A percentile compares a stretch with the other conserved stretches of the same genome.
Conservation (phyloP, 331 rosid genomes). For the Malus hybrid region DNA sequence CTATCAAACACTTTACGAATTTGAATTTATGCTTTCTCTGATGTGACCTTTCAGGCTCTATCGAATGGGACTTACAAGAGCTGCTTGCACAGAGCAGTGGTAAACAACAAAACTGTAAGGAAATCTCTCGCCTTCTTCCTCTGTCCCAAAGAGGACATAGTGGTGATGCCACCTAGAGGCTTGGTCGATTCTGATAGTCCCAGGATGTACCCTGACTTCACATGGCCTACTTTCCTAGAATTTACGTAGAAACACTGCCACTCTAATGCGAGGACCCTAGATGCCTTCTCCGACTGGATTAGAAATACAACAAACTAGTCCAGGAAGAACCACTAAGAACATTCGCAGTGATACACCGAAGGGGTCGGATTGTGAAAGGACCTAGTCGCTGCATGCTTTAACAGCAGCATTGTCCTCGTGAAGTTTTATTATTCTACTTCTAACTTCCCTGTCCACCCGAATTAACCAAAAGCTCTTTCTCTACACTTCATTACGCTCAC, state of each 20-base stretch:
- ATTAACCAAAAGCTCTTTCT: too few species aligned
- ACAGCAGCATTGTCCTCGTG: too few species aligned
- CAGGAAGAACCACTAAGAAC: conserved; percentile 1
- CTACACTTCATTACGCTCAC: too few species aligned
- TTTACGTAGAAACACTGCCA: conserved; percentile 67
- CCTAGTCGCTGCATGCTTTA: too few species aligned
- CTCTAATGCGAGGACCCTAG: conserved; percentile 53
- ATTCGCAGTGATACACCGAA: too few species aligned
- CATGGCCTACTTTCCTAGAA: conserved; percentile 54
- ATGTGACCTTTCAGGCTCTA: conserved; percentile 52
- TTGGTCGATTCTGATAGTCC: conserved; percentile 40
- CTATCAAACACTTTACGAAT: not conserved
- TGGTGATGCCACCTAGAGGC: conserved; percentile 51
- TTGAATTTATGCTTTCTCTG: not conserved
- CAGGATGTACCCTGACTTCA: conserved; percentile 59
- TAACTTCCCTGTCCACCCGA: too few species aligned
- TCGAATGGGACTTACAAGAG: conserved; percentile 79
- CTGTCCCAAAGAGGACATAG: conserved; percentile 47
- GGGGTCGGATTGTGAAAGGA: too few species aligned
- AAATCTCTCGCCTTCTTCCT: conserved; percentile 78
- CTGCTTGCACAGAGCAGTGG: conserved; percentile 84
- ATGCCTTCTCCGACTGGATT: conserved; percentile 55
- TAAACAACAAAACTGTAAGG: conserved; percentile 44
- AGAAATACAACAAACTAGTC: conserved; percentile 17
- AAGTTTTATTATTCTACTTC: too few species aligned